Evolutionary conservation across 345 rosid species (phyloP), one percentile per base, ranked within the genome.

Genomic region (Cardiospermum halicacabum): DNA sequence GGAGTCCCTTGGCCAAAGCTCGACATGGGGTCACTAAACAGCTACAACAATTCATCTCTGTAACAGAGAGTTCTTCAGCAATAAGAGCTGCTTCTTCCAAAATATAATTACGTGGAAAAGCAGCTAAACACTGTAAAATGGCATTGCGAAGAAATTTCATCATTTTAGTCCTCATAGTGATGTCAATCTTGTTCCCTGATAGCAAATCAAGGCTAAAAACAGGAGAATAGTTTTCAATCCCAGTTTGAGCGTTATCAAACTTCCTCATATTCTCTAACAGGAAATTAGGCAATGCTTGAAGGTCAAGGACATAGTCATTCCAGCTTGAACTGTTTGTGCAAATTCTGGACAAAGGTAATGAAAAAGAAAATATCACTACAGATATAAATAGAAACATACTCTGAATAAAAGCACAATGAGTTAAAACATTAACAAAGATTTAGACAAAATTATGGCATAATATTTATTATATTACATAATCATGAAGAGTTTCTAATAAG

Each of bases 111-210:
- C 92, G 90, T 1, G 99, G 97, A 79, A 94, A 91, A 64, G 75
- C 89, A 62, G 80, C 74, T 55, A 91, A 77, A 58, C 87, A 87
- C 59, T 85, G 96, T 67, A 94, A 78, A 67, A 71, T 72, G 61
- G 92, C 91, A 87, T 88, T 85, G 34, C 97, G 87, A 64, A 94
- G 78, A 79, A 94, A 94, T 68, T 74, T 81, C 96, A 88, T 91
- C 81, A 85, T 69, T 70, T 74, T 80, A 51, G 81, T 73, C 58
- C 65, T 70, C 75, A 74, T 81, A 61, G 82, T 77, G 64, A 72
- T 64, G 65, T 81, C 85, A 78, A 62, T 66, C 49, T 64, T 70
- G 66, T 77, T 58, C 62, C 77, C 77, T 75, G 82, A 55, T 60
- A 88, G 83, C 68, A 65, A 74, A 55, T 74, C 88, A 62, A 84